Evolutionary conservation across 139 green algal species (phyloP), one percentile per base, ranked within the genome.

Genomic region (Coelastrella sp.): DNA sequence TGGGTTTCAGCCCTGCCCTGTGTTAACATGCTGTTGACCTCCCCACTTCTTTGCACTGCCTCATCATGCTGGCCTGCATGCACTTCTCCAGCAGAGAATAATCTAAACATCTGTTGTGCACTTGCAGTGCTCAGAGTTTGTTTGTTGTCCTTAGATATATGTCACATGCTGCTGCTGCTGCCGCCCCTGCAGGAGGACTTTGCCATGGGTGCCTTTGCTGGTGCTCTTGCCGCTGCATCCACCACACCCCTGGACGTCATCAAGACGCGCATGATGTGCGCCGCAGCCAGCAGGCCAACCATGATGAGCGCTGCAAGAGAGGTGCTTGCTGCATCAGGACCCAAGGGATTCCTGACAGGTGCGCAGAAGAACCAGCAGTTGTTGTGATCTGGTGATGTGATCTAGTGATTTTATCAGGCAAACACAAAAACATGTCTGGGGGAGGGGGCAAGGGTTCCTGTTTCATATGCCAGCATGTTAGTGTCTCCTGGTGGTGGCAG

Each of bases 251-350:
- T 99, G 86, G 97, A 99, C 74, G 97, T 99, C 3, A 94, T 99
- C 80, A 99, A 99, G 93, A 99, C 97, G 22, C 94, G 95, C 78
- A 97, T 99, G 96, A 98, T 98, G 96, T 97, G 94, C 91, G 91
- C 93, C 6, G 96, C 96, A 6, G 93, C 95, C 4, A 61, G 56
- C 19, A 89, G 94, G 22, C 96, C 96, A 5, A 93, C 93, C 19
- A 96, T 98, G 90, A 65, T 72, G 0, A 59, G 20, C 22, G 87
- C 92, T 35, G 90, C 88, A 10, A 35, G 60, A 20, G 82, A 74
- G 65, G 87, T 94, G 24, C 56, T 89, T 17, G 87, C 87, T 22
- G 58, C 92, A 58, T 92, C 90, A 24, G 94, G 95, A 6, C 72
- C 91, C 12, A 22, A 8, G 7, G 93, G 91, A 0, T 96, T 97